These are phyloP conservation scores for Luvunga scandens DNA, from an alignment of 345 rosid species.

Conservation along the genomic window DNA sequence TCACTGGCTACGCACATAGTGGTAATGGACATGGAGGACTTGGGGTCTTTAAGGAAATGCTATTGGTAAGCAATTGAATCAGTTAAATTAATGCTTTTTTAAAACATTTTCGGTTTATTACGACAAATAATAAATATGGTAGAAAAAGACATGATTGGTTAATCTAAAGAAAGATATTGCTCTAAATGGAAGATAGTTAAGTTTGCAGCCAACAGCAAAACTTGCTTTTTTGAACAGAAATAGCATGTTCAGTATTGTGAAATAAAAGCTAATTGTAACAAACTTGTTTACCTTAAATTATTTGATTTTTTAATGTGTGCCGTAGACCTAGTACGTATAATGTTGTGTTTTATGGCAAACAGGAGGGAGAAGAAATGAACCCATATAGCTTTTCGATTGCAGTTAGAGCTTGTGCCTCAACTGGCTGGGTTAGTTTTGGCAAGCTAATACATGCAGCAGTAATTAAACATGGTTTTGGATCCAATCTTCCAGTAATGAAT, in stretches of 20 bases:
- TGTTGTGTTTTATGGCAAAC: slow-evolving; percentile 20
- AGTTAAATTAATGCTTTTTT: not conserved
- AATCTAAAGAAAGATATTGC: not conserved
- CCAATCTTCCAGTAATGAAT: slow-evolving; percentile 77
- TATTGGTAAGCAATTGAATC: slow-evolving; percentile 39
- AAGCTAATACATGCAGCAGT: slow-evolving; percentile 61
- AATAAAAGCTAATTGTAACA: not conserved
- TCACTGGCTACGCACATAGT: slow-evolving; percentile 75
- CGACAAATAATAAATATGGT: not conserved
- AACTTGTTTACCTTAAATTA: not conserved
- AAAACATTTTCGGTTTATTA: not conserved
- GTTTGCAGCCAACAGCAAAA: no score
- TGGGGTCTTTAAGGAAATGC: slow-evolving; percentile 61
- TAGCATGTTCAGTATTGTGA: not conserved
- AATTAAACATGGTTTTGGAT: slow-evolving; percentile 55
- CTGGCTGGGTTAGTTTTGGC: slow-evolving; percentile 55
- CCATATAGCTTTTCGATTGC: slow-evolving; percentile 78
- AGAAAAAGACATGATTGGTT: not conserved
- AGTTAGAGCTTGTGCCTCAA: slow-evolving; percentile 75
- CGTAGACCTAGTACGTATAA: not conserved
- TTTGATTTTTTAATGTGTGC: not conserved
- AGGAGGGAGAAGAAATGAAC: slow-evolving; percentile 62
- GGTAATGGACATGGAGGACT: slow-evolving; percentile 68
- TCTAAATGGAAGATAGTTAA: not conserved
- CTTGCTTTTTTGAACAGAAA: not conserved